Evolutionary conservation across 2,329 filamentous ascomycete species (phyloP).

Genomic region (Endoconidiophora laricicola): DNA sequence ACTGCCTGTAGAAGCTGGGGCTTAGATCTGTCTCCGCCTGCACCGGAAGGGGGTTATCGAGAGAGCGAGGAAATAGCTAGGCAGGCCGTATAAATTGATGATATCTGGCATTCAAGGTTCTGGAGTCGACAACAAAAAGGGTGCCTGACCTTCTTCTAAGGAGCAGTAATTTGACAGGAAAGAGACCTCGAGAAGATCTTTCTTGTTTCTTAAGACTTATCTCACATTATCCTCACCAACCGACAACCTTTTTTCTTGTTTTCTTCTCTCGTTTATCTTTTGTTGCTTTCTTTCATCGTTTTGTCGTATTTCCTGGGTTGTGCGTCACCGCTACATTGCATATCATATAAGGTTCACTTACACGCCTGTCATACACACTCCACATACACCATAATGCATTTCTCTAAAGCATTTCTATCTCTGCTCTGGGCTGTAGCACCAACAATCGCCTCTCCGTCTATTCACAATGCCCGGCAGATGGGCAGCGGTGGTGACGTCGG

Average conservation of each 20-base stretch:
- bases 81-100: too few relatives aligned
- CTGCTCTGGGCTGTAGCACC: conserved; percentile 1
- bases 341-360: neutral
- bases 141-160: too few relatives aligned
- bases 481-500: neutral
- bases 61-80: too few relatives aligned
- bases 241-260: conserved; percentile 7
- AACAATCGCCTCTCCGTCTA: neutral
- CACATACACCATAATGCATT: conserved; percentile 1
- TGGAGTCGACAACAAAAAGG: too few relatives aligned
- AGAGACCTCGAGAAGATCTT: too few relatives aligned
- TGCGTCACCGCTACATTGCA: neutral
- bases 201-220: neutral
- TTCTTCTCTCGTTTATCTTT: neutral
- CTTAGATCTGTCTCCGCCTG: too few relatives aligned
- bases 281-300: neutral
- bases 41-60: too few relatives aligned
- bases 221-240: conserved; percentile 9
- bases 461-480: neutral
- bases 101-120: too few relatives aligned
- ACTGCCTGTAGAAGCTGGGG: too few relatives aligned
- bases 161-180: too few relatives aligned
- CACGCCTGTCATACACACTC: neutral
- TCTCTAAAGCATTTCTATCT: neutral
- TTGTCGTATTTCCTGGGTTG: conserved; percentile 1